Conservation (phyloP, 2,329 filamentous ascomycete genomes). For the Sphaerulina vaccinii region DNA sequence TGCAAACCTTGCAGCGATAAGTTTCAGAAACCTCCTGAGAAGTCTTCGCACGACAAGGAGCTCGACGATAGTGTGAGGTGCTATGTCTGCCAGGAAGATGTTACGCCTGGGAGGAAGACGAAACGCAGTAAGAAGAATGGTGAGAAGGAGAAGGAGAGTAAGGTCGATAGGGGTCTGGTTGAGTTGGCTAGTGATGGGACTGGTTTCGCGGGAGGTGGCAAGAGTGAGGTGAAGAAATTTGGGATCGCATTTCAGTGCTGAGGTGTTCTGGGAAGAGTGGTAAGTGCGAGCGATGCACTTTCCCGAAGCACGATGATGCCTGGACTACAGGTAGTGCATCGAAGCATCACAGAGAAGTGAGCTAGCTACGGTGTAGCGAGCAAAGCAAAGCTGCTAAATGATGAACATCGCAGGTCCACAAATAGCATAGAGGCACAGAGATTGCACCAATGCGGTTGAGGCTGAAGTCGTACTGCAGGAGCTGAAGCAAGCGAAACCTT, state of each 20-base stretch:
- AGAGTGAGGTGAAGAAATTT: constrained; percentile 74
- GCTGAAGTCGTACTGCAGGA: no score
- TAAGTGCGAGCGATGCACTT: no score
- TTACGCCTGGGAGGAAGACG: constrained; percentile 50
- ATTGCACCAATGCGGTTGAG: no score
- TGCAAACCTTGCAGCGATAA: constrained; percentile 81
- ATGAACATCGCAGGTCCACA: no score
- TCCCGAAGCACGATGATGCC: no score
- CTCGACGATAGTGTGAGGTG: constrained; percentile 60
- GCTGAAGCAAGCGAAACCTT: no score
- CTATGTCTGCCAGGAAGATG: constrained; percentile 80
- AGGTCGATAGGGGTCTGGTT: constrained; percentile 69
- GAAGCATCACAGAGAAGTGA: no score
- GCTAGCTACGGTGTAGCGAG: no score
- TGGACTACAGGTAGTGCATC: no score
- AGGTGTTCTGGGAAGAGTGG: no score
- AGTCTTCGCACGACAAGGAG: constrained; percentile 56
- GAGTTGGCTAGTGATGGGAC: constrained; percentile 83
- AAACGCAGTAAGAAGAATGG: constrained; percentile 30
- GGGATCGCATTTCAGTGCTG: constrained; percentile 82
- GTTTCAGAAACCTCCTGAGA: constrained; percentile 68
- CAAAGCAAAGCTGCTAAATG: no score
- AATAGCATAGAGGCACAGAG: no score
- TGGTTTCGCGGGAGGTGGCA: constrained; percentile 85
- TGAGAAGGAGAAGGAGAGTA: constrained; percentile 47